phyloP scores from a whole-genome alignment of 768 basidiomycete species.

The Leccinum disarticulatum region DNA sequence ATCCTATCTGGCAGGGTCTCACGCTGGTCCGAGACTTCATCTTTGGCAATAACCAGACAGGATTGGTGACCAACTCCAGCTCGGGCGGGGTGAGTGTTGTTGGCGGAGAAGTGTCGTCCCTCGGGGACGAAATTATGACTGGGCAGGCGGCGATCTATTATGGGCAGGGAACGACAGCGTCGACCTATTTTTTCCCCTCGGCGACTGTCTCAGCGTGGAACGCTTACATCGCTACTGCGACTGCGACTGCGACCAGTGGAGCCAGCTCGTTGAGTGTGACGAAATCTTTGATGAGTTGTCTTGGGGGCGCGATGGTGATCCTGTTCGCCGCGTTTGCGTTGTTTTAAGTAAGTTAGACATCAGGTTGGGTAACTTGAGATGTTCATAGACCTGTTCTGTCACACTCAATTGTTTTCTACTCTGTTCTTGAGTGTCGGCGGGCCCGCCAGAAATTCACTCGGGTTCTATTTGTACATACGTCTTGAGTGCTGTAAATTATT shows the following conservation, averaged over 20 bases:
- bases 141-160: constrained; percentile 57
- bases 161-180: constrained; percentile 46
- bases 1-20: too few species aligned
- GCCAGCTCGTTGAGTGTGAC: background rate
- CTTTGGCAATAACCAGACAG: constrained; percentile 44
- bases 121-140: constrained; percentile 48
- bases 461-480: too few species aligned
- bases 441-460: too few species aligned
- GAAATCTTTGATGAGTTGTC: background rate
- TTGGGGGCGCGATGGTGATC: background rate
- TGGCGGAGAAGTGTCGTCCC: constrained; percentile 49
- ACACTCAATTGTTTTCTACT: too few species aligned
- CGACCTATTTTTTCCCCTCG: constrained; percentile 53
- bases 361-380: background rate
- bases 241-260: background rate
- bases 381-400: too few species aligned
- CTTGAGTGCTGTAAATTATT: too few species aligned
- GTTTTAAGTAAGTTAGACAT: background rate
- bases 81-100: constrained; percentile 33
- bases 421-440: too few species aligned
- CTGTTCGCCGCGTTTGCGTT: background rate
- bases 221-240: constrained; percentile 39
- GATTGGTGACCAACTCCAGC: constrained; percentile 36
- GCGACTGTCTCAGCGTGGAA: constrained; percentile 60
- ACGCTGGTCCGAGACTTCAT: too few species aligned